Percentiles rank a stretch among this genome's conserved stretches.
Conservation (phyloP, 257 asterid species). For the Plantago elongata region DNA sequence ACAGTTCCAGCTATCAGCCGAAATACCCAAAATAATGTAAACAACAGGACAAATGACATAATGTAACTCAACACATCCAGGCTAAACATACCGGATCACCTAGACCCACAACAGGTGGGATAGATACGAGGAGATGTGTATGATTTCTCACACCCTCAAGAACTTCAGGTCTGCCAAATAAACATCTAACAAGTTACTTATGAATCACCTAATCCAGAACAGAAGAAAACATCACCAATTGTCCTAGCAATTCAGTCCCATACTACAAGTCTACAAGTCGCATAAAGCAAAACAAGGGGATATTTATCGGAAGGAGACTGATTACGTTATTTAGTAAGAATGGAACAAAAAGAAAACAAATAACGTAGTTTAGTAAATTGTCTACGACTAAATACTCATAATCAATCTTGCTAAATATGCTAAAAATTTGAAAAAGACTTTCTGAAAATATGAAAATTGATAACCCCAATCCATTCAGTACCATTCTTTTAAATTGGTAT, state of each 20-base stretch:
- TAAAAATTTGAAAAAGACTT: too few species aligned
- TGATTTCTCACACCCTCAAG: constrained; percentile 58
- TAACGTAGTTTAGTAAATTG: too few species aligned
- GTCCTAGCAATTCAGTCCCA: too few species aligned
- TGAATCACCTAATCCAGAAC: not conserved
- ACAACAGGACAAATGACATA: not conserved
- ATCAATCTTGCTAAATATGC: too few species aligned
- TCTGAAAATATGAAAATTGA: too few species aligned
- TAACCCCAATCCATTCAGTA: too few species aligned
- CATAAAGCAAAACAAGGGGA: not conserved
- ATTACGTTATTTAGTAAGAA: too few species aligned
- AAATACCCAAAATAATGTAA: not conserved
- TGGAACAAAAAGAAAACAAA: too few species aligned
- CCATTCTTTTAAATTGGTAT: too few species aligned
- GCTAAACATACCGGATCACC: constrained; percentile 71
- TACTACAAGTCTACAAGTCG: not conserved
- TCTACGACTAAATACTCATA: too few species aligned
- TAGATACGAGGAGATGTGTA: constrained; percentile 67
- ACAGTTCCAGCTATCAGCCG: constrained; percentile 18
- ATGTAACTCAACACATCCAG: not conserved
- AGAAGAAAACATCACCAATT: not conserved
- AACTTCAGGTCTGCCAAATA: constrained; percentile 55
- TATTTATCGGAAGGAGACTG: not conserved
- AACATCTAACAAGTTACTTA: not conserved
- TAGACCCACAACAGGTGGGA: constrained; percentile 55